phyloP scores from a whole-genome alignment of 2,329 filamentous ascomycete genomes.

The Trichophaea hybrida region DNA sequence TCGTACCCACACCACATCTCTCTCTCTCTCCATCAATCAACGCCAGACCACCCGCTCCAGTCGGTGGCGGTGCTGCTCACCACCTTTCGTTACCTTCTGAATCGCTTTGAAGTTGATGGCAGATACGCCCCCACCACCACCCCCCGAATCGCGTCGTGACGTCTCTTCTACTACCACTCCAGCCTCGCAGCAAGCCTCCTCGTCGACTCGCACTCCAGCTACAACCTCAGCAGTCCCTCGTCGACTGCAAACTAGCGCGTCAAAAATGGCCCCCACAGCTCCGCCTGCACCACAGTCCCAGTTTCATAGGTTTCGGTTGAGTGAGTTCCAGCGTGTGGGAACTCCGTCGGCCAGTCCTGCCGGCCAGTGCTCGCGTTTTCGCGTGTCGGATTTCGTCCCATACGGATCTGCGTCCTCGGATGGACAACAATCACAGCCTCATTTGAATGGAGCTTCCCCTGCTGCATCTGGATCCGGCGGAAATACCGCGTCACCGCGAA shows the following conservation, averaged over 20 bases:
- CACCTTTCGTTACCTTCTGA: neutral
- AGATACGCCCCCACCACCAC: neutral
- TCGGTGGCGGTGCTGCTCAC: neutral
- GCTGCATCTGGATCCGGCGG: neutral
- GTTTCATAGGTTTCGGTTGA: constrained; percentile 20
- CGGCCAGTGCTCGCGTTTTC: constrained; percentile 22
- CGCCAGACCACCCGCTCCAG: too few species aligned
- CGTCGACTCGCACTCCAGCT: neutral
- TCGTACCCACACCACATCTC: too few species aligned
- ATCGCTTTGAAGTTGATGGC: neutral
- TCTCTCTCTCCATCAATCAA: too few species aligned
- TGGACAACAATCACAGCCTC: neutral
- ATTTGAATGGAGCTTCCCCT: neutral
- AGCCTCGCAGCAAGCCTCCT: neutral
- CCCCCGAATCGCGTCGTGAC: constrained; percentile 1
- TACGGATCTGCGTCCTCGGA: constrained; percentile 9
- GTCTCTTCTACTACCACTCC: neutral
- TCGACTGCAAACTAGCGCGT: neutral
- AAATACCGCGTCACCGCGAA: neutral
- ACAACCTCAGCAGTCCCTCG: neutral
- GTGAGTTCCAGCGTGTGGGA: constrained; percentile 15
- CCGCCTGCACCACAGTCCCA: constrained; percentile 9
- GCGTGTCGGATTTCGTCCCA: constrained; percentile 23
- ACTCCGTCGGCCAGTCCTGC: constrained; percentile 13
- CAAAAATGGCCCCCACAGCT: constrained; percentile 1